Conservation (phyloP, 2,329 filamentous ascomycete species). For the Paecilomyces sp. region DNA sequence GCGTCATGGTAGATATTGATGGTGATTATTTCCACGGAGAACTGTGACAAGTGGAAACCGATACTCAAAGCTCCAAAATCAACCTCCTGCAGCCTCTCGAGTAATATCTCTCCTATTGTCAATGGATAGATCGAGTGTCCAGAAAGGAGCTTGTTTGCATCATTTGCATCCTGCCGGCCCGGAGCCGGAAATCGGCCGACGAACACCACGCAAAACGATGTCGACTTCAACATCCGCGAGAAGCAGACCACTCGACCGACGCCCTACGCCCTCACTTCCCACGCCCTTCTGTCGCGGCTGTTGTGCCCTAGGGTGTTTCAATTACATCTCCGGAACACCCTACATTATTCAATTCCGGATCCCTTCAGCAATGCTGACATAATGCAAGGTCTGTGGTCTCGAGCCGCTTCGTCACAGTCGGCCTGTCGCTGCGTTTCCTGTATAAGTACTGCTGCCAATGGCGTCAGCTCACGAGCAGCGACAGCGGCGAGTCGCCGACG, state of each 20-base stretch:
- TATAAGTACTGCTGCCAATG: slow-evolving; percentile 26
- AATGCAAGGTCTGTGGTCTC: slow-evolving; percentile 40
- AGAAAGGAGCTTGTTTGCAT: slow-evolving; percentile 24
- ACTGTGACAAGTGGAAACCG: neutral
- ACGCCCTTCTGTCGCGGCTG: slow-evolving; percentile 2
- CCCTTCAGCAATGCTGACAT: slow-evolving; percentile 22
- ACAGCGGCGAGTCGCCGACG: slow-evolving; percentile 30
- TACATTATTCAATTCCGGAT: neutral
- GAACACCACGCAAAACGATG: neutral
- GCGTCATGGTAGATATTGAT: slow-evolving; percentile 16
- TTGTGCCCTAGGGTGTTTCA: slow-evolving; percentile 10
- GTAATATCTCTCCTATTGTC: neutral
- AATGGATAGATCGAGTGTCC: slow-evolving; percentile 5
- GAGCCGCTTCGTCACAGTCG: slow-evolving; percentile 29
- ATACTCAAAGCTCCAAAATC: neutral
- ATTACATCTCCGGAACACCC: slow-evolving; percentile 4
- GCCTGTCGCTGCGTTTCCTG: slow-evolving; percentile 37
- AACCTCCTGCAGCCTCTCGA: neutral
- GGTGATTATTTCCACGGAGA: neutral
- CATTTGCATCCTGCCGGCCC: slow-evolving; percentile 25
- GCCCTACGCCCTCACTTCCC: slow-evolving; percentile 2
- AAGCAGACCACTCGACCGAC: neutral
- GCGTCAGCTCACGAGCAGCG: slow-evolving; percentile 26
- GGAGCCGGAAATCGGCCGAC: neutral
- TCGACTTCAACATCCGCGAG: slow-evolving; percentile 2